Evolutionary conservation across 2,329 filamentous ascomycete species (phyloP).

Genomic region (Penicillium sclerotigenum): DNA sequence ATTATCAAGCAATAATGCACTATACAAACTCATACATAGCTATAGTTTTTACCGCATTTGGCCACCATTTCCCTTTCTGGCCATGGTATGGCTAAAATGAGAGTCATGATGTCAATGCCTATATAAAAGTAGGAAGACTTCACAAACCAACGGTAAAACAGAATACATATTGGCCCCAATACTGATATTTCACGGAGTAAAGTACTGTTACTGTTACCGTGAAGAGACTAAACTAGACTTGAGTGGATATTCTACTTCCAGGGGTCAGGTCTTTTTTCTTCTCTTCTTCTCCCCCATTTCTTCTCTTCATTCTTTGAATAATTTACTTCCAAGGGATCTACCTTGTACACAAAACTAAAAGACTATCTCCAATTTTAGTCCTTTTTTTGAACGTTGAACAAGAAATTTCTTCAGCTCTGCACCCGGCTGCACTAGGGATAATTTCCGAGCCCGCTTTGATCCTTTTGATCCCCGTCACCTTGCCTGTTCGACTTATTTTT

Average conservation of each 20-base stretch:
- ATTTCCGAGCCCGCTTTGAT: slow-evolving; percentile 21
- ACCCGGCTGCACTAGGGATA: slow-evolving; percentile 19
- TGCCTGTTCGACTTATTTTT: slow-evolving; percentile 7
- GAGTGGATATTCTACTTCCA: slow-evolving; percentile 27
- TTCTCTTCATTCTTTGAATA: slow-evolving; percentile 1
- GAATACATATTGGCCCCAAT: not conserved
- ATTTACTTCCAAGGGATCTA: not conserved
- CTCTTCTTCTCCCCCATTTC: slow-evolving; percentile 6
- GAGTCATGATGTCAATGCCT: slow-evolving; percentile 24
- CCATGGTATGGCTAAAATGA: not conserved
- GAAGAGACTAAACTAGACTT: slow-evolving; percentile 21
- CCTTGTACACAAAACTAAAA: slow-evolving; percentile 3
- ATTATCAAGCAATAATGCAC: not conserved
- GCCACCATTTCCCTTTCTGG: not conserved
- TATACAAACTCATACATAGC: not conserved
- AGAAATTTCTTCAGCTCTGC: slow-evolving; percentile 9
- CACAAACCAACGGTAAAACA: not conserved
- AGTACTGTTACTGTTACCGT: slow-evolving; percentile 19
- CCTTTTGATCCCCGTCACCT: slow-evolving; percentile 16
- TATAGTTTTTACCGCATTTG: not conserved
- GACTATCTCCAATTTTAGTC: slow-evolving; percentile 2
- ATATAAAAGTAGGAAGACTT: not conserved
- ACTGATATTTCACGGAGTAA: not conserved
- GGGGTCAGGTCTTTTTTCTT: slow-evolving; percentile 16
- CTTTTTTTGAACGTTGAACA: slow-evolving; percentile 6